Evolutionary conservation across 371 early-diverging fungal species (phyloP).

Genomic region (Entomophthora muscae): DNA sequence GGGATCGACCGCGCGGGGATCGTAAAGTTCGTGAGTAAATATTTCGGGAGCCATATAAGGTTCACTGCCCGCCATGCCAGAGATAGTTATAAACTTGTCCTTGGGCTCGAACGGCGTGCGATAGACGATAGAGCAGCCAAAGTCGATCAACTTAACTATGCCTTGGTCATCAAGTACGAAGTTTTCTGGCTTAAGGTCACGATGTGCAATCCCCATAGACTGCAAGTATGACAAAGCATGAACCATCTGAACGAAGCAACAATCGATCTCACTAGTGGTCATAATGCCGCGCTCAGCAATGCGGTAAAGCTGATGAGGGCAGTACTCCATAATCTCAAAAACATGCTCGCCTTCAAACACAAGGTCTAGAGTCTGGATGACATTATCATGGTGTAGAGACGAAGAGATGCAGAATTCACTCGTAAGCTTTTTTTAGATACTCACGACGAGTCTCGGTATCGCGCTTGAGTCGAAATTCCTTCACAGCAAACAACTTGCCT

Average conservation of each 20-base stretch:
- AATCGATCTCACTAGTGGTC: conserved; percentile 22
- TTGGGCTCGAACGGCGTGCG: conserved; percentile 46
- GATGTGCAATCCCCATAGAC: conserved; percentile 37
- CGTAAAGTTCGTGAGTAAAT: conserved; percentile 37
- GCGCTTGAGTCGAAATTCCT: conserved; percentile 42
- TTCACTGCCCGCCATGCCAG: conserved; percentile 67
- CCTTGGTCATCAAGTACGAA: conserved; percentile 54
- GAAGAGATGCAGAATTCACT: conserved; percentile 55
- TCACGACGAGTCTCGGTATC: conserved; percentile 30
- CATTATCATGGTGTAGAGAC: conserved; percentile 41
- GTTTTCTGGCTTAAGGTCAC: conserved; percentile 70
- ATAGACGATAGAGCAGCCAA: conserved; percentile 52
- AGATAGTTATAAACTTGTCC: conserved; percentile 38
- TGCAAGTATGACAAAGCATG: conserved; percentile 30
- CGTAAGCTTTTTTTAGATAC: conserved; percentile 43
- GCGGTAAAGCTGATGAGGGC: conserved; percentile 37
- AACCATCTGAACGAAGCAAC: conserved; percentile 33
- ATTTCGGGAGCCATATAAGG: conserved; percentile 88
- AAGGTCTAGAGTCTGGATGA: conserved; percentile 56
- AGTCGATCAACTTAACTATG: conserved; percentile 76
- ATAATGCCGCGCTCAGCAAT: conserved; percentile 23
- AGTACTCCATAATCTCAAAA: conserved; percentile 52
- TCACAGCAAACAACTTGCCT: conserved; percentile 13
- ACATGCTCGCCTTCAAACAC: conserved; percentile 33
- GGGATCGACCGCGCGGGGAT: conserved; percentile 61